Evolutionary conservation across 2,329 filamentous ascomycete genomes (phyloP), one percentile per base, ranked within the genome.

Genomic region (Chrysosphaeria jannelii): DNA sequence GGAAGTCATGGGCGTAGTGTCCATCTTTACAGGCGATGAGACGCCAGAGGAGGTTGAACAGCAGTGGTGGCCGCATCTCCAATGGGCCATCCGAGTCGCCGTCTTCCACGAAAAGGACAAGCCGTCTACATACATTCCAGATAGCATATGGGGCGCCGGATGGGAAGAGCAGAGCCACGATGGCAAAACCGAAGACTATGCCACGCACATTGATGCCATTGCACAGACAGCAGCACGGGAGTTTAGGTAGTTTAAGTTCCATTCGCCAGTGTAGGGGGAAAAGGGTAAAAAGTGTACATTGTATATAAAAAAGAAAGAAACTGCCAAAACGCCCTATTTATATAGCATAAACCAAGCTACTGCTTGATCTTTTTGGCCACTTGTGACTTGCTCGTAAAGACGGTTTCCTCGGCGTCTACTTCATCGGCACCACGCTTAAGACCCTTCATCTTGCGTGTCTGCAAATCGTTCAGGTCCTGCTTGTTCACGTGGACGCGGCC

Each of bases 381-480:
- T 18, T n/a, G 7, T 18, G 16, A n/a, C 7, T 18, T 18, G 16
- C 7, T 23, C 11, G 14, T 14, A 13, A 14, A 13, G n/a, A 11
- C 23, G 1, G 25, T 19, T 5, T 23, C 23, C 16, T 20, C 25
- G 19, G 46, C 40, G 12, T 37, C 38, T 10, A 46, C 49, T 4
- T 48, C 51, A 24, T 57, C 65, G 25, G 75, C 61, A 32, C 57
- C 64, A 33, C 85, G 58, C 61, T 93, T 97, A 34, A 97, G 46
- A 34, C 79, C 85, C 64, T 97, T 97, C 79, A 97, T 93, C 63
- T 97, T 97, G 40, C 85, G 67, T 25, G 79, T 88, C 53, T 97
- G 85, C 45, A 97, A 46, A 36, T 70, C 60, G 39, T 53, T 56
- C 28, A 97, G 57, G 47, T 97, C 78, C 47, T 91, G 78, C 50